phyloP scores from a whole-genome alignment of 2,329 filamentous ascomycete species.

The Botryotinia calthae region DNA sequence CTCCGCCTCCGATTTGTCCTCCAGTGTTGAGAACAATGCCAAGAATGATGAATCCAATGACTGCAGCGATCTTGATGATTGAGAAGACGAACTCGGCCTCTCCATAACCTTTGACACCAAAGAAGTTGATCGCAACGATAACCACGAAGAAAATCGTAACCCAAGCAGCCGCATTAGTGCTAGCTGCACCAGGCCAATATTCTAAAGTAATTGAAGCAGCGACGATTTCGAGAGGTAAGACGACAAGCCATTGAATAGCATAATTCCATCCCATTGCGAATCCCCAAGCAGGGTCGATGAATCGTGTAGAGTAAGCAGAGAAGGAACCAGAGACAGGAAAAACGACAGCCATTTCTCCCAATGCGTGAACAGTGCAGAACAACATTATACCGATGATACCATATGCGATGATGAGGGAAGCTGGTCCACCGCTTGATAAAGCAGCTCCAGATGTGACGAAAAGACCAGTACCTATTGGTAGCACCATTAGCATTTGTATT shows the following conservation, averaged over 20 bases:
- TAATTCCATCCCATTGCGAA: conserved; percentile 93
- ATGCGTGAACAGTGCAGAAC: conserved; percentile 76
- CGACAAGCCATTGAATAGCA: conserved; percentile 79
- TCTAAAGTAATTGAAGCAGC: conserved; percentile 78
- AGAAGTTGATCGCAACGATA: conserved; percentile 80
- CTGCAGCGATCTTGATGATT: conserved; percentile 72
- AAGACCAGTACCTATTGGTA: conserved; percentile 55
- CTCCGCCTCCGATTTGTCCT: conserved; percentile 48
- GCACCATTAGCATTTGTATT: conserved; percentile 39
- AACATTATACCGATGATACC: conserved; percentile 47
- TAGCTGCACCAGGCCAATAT: conserved; percentile 61
- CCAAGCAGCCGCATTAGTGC: conserved; percentile 61
- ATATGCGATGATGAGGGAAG: conserved; percentile 36
- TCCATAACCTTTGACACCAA: conserved; percentile 83
- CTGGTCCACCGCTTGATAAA: conserved; percentile 40
- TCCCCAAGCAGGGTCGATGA: conserved; percentile 89
- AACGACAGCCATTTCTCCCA: conserved; percentile 88
- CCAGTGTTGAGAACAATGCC: conserved; percentile 59
- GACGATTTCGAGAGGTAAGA: conserved; percentile 80
- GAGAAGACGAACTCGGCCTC: conserved; percentile 87
- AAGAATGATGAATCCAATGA: conserved; percentile 63
- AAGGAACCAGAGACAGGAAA: conserved; percentile 92
- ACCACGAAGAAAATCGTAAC: conserved; percentile 76
- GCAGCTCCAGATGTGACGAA: conserved; percentile 38
- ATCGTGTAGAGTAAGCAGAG: conserved; percentile 87